A percentile compares a stretch with the other conserved stretches of the same genome.
Conservation (phyloP, 441 rosid species). For the Brassica hybrid region DNA sequence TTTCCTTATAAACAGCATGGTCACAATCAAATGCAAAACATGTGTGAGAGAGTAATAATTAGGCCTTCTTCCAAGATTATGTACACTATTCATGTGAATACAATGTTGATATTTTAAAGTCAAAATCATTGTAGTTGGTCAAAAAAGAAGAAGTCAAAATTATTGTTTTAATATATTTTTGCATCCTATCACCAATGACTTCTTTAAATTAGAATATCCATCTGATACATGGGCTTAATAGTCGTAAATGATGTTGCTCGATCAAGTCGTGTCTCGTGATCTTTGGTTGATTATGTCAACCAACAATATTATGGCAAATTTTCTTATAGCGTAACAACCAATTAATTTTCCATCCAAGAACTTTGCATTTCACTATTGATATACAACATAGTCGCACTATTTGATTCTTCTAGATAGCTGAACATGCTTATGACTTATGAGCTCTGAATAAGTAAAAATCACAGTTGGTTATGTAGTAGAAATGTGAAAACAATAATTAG, state of each 20-base stretch:
- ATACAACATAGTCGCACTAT: not conserved
- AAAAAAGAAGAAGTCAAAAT: no score
- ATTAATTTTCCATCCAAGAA: not conserved
- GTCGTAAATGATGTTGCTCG: not conserved
- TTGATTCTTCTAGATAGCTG: not conserved
- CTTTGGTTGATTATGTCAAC: slow-evolving; percentile 19
- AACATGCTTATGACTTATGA: not conserved
- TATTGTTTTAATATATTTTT: not conserved
- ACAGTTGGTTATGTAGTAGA: not conserved
- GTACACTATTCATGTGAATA: not conserved
- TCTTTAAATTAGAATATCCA: not conserved
- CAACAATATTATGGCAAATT: slow-evolving; percentile 2
- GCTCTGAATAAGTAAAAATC: not conserved
- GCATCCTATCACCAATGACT: not conserved
- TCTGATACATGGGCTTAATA: not conserved
- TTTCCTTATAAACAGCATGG: not conserved
- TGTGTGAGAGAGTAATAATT: no score
- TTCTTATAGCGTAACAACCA: not conserved
- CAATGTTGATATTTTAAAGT: not conserved
- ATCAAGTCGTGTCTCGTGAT: slow-evolving; percentile 22
- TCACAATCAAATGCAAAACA: not conserved
- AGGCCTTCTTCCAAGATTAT: no score
- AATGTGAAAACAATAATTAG: not conserved
- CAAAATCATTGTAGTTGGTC: not conserved
- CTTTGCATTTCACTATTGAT: not conserved